phyloP scores from a whole-genome alignment of 345 rosid species.

The Syzygium oleosum region DNA sequence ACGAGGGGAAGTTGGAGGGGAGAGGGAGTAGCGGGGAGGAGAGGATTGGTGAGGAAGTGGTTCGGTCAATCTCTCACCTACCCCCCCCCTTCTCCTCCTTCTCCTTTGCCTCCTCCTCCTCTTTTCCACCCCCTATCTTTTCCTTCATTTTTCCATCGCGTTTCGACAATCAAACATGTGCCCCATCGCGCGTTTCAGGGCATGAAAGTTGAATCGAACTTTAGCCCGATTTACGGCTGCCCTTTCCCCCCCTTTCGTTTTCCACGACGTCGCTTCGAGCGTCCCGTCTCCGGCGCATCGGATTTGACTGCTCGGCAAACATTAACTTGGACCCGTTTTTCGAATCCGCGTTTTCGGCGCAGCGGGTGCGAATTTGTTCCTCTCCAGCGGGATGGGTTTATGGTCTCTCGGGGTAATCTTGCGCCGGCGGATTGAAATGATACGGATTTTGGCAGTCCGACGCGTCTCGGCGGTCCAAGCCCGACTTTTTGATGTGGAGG shows the following conservation, averaged over 20 bases:
- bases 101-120: background rate
- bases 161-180: background rate
- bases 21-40: background rate
- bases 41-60: conserved; percentile 4
- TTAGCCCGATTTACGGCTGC: too few species aligned
- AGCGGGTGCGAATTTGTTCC: too few species aligned
- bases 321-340: too few species aligned
- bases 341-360: too few species aligned
- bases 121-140: background rate
- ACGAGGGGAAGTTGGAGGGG: background rate
- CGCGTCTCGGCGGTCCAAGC: background rate
- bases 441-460: background rate
- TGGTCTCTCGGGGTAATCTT: background rate
- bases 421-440: background rate
- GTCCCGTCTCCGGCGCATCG: too few species aligned
- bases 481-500: background rate
- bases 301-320: too few species aligned
- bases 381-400: too few species aligned
- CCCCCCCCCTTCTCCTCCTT: background rate
- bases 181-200: background rate
- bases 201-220: too few species aligned
- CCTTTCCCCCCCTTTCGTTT: too few species aligned
- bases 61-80: conserved; percentile 7
- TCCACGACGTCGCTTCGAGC: too few species aligned
- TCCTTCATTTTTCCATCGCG: background rate